Evolutionary conservation across 2,329 filamentous ascomycete species (phyloP), one percentile per base, ranked within the genome.

Genomic region (Aspergillus melleus): DNA sequence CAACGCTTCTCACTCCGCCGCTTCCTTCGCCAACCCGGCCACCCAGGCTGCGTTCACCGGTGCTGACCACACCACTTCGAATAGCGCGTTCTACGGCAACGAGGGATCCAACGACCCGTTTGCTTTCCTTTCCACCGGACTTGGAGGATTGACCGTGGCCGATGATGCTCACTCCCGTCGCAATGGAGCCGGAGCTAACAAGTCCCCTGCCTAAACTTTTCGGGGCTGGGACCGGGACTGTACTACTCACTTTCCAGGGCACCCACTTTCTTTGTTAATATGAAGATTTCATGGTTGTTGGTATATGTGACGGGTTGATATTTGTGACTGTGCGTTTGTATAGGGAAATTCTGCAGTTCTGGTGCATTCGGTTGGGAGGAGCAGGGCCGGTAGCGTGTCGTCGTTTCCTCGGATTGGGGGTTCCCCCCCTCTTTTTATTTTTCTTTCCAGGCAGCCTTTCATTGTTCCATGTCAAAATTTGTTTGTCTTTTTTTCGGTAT

Each of bases 21-120:
- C 92, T 12, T 90, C 90, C 5, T 98, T 99, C 72, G 93, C 96
- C 73, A 96, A 92, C 81, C 91, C 93, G 64, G 90, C 92, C 63
- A 92, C 94, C 16, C 94, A 98, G 80, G 92, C 92, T 61, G 94
- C 95, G 26, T 99, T 99, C 82, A 91, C 91, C 73, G 91, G 90
- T 46, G 92, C 91, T 44, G 89, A 89, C 68, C 94, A 95, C 68
- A 91, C 90, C 58, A 88, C 88, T 16, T 91, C 90, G 49, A 89
- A 88, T 61, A 90, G 90, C 46, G 87, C 89, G 36, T 90, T 89
- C 70, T 89, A 89, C 72, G 74, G 75, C 54, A 77, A 75, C 55
- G 81, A 86, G 49, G 79, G 78, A n/a, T 76, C 80, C 44, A 80
- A 77, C 57, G 86, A 88, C 68, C 86, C 86, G 6, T 88, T 89